phyloP scores from a whole-genome alignment of 2,329 filamentous ascomycete species.

The Dothideomycetes sp. region DNA sequence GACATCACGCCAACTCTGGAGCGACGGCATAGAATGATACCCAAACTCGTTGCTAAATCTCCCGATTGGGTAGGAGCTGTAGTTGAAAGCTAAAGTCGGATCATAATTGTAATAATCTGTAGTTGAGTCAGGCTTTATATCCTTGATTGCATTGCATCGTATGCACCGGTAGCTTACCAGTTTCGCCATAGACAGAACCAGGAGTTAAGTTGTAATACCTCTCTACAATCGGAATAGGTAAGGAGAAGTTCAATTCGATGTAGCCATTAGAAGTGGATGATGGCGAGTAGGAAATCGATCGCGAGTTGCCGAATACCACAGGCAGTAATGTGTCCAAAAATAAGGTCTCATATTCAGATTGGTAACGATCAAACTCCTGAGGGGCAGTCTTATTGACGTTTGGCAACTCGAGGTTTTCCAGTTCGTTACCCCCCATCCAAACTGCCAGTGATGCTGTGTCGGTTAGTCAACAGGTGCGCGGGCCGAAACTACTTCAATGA shows the following conservation, averaged over 20 bases:
- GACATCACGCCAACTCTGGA: constrained; percentile 47
- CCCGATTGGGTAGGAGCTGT: constrained; percentile 44
- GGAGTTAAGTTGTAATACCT: constrained; percentile 44
- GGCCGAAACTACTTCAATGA: too few relatives aligned
- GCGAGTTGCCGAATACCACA: constrained; percentile 46
- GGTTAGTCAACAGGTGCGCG: too few relatives aligned
- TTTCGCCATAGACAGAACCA: constrained; percentile 48
- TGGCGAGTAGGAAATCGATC: constrained; percentile 50
- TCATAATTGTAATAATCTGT: constrained; percentile 49
- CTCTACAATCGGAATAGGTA: constrained; percentile 40
- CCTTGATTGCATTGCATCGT: not conserved
- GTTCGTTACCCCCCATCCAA: constrained; percentile 42
- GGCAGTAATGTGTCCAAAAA: constrained; percentile 46
- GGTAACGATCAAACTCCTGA: constrained; percentile 30
- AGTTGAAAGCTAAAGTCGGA: constrained; percentile 41
- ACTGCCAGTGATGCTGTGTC: constrained; percentile 24
- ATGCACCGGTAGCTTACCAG: constrained; percentile 20
- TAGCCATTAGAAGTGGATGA: constrained; percentile 51
- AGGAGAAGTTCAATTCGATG: constrained; percentile 41
- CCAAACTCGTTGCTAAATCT: constrained; percentile 55
- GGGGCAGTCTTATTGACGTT: constrained; percentile 29
- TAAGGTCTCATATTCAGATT: constrained; percentile 45
- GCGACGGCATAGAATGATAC: constrained; percentile 50
- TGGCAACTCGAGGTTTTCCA: constrained; percentile 44
- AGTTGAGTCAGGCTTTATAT: not conserved